Evolutionary conservation across 495 filamentous ascomycete species (phyloP), one percentile per base, ranked within the genome.

Genomic region (Apodospora peruviana): DNA sequence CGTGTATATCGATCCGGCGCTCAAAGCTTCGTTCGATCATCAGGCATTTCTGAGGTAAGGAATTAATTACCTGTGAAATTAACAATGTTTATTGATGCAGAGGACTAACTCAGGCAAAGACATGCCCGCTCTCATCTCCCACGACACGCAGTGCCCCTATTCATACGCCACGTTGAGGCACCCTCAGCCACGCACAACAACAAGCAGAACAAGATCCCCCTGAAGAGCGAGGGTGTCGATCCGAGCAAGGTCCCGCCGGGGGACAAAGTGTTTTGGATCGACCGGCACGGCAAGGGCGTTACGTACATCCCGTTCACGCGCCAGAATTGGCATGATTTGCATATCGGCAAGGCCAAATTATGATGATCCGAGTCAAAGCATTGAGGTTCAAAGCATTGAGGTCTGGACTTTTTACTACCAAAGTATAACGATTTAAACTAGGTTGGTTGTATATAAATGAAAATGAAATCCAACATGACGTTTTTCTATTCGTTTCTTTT

Each of bases 191-290:
- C 83, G 49, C 85, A 93, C 60, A 91, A 90, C 62, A 83, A 90
- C 60, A 93, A 93, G 69, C 86, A 90, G 69, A 85, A 87, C 60
- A 93, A 90, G 66, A 79, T 83, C 5, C 80, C 81, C 1, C 70
- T 90, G 22, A 74, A 85, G 50, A 77, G 81, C 34, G 84, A 89
- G 56, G 86, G 87, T 0, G 77, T 88, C 7, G 80, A 88, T 58
- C 82, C 81, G 12, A 68, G 62, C 2, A 82, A 83, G 65, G 79
- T 76, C 0, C 53, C 61, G 4, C 57, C 62, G 4, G 73, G 75
- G 0, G 70, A 78, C 47, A 63, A 67, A 27, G 65, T 86, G 14
- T 67, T 79, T 20, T 86, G 82, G 82, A 60, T 84, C 41, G 54
- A 65, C 17, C 66, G 77, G 2, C 71, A 70, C 2, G 73, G 69